Evolutionary conservation across 2,329 filamentous ascomycete species (phyloP).

Genomic region (Clonostachys rosea): DNA sequence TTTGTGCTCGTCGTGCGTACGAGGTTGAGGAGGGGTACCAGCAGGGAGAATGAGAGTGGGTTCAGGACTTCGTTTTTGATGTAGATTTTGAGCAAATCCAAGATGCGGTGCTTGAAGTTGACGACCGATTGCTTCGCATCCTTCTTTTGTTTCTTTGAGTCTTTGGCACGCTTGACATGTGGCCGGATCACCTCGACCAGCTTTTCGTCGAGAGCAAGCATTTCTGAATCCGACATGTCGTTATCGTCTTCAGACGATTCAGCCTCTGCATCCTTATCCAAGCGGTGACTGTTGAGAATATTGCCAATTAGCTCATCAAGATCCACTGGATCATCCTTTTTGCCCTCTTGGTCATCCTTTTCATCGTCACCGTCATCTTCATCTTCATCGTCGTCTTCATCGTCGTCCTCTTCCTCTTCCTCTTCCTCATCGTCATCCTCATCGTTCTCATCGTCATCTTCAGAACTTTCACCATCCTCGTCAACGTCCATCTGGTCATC

Average conservation of each 20-base stretch:
- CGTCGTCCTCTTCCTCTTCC: constrained; percentile 34
- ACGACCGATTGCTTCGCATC: constrained; percentile 85
- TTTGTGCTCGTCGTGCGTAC: constrained; percentile 74
- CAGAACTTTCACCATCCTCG: constrained; percentile 20
- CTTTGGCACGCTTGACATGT: constrained; percentile 55
- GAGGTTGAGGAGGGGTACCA: constrained; percentile 73
- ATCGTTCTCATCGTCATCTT: constrained; percentile 26
- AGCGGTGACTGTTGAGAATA: constrained; percentile 67
- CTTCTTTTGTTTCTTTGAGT: constrained; percentile 75
- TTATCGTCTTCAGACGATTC: constrained; percentile 58
- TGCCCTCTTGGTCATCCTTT: constrained; percentile 31
- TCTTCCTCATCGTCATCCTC: constrained; percentile 45
- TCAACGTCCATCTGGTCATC: constrained; percentile 54
- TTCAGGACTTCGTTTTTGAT: constrained; percentile 72
- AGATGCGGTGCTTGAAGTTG: constrained; percentile 90
- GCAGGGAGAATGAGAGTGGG: constrained; percentile 60
- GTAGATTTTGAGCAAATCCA: constrained; percentile 84
- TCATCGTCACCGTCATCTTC: constrained; percentile 41
- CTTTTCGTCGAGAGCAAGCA: constrained; percentile 83
- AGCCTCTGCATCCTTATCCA: constrained; percentile 54
- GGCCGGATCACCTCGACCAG: constrained; percentile 83
- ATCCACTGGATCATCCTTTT: constrained; percentile 38
- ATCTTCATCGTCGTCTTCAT: constrained; percentile 29
- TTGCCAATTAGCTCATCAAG: constrained; percentile 74
- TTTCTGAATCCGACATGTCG: constrained; percentile 94